phyloP scores from a whole-genome alignment of 2,329 filamentous ascomycete genomes.

The Phoma sp. region DNA sequence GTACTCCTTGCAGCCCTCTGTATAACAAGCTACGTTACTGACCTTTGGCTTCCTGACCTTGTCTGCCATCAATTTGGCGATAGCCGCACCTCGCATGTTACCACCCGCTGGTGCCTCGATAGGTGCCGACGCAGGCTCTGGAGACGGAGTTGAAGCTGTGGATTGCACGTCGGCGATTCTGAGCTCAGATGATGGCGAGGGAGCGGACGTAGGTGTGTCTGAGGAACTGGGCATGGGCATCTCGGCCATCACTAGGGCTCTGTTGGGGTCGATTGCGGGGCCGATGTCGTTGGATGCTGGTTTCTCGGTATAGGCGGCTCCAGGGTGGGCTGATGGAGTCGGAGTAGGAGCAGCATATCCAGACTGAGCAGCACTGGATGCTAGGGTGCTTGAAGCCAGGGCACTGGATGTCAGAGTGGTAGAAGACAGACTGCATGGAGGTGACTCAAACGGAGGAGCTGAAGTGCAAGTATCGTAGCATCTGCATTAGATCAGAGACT shows the following conservation, averaged over 20 bases:
- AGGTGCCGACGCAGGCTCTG: background rate
- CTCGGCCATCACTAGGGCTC: slow-evolving; percentile 13
- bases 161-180: background rate
- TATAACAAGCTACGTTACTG: too few relatives aligned
- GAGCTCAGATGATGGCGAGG: background rate
- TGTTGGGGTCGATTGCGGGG: slow-evolving; percentile 1
- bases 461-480: slow-evolving; percentile 22
- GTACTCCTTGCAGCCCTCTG: slow-evolving; percentile 1
- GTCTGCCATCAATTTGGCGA: slow-evolving; percentile 5
- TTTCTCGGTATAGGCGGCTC: slow-evolving; percentile 1
- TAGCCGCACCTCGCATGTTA: slow-evolving; percentile 1
- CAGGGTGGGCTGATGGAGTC: background rate
- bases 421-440: slow-evolving; percentile 13
- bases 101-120: slow-evolving; percentile 1
- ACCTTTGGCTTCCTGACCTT: background rate
- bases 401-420: background rate
- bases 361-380: background rate
- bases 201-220: background rate
- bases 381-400: background rate
- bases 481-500: slow-evolving; percentile 2
- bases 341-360: background rate
- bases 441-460: slow-evolving; percentile 4
- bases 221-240: background rate
- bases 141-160: background rate
- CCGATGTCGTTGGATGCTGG: background rate